Conservation (phyloP, 495 filamentous ascomycete species). For the Rhizodiscina lignyota region DNA sequence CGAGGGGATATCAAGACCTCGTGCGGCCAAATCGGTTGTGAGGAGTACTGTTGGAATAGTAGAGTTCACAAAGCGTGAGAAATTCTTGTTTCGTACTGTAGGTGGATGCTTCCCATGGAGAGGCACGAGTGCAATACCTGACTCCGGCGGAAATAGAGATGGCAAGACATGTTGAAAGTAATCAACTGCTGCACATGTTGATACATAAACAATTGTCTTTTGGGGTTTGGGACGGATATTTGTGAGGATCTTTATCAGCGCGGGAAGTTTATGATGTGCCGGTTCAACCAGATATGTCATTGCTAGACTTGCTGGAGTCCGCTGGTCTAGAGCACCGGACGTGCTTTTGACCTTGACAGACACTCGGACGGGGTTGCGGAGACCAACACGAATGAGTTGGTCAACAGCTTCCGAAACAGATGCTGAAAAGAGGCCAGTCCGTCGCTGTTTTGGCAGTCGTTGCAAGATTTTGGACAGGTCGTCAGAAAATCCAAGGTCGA, state of each 20-base stretch:
- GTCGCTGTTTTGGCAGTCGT: constrained; percentile 76
- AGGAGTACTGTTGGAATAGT: constrained; percentile 58
- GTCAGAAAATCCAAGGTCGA: constrained; percentile 92
- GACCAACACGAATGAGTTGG: constrained; percentile 77
- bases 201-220: constrained; percentile 85
- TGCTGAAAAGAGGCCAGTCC: constrained; percentile 88
- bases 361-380: constrained; percentile 88
- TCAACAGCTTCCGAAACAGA: constrained; percentile 83
- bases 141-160: constrained; percentile 26
- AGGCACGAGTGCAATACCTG: constrained; percentile 41
- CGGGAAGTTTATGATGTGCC: constrained; percentile 58
- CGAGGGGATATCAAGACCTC: constrained; percentile 85
- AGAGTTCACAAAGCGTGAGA: constrained; percentile 54
- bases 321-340: constrained; percentile 58
- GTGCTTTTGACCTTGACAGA: constrained; percentile 78
- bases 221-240: constrained; percentile 53
- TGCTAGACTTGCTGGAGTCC: constrained; percentile 78
- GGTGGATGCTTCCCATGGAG: constrained; percentile 82
- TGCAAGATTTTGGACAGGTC: constrained; percentile 73
- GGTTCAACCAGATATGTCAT: constrained; percentile 72
- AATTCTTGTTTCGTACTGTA: constrained; percentile 66
- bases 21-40: constrained; percentile 71
- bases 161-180: constrained; percentile 72
- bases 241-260: constrained; percentile 52
- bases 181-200: constrained; percentile 89